Evolutionary conservation across 306 rosid species (phyloP).

Genomic region (Datisca glomerata): DNA sequence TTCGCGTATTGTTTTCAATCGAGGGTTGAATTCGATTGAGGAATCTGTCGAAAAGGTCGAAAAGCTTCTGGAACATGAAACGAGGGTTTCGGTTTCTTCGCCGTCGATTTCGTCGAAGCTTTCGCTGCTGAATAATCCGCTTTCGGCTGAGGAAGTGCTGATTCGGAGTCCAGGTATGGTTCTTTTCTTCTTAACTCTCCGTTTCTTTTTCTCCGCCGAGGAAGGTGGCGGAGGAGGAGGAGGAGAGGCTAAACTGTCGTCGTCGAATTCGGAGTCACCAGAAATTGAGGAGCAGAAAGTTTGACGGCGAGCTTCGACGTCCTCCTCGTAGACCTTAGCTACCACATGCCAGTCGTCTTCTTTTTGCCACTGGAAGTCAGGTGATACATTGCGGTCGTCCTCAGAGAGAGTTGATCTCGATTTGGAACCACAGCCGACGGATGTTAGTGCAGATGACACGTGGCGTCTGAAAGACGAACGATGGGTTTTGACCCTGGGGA

Average conservation of each 20-base stretch:
- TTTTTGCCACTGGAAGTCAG: conserved; percentile 21
- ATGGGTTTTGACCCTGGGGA: conserved; percentile 14
- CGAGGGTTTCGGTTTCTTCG: conserved; percentile 47
- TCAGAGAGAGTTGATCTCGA: conserved; percentile 32
- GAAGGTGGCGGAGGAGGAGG: conserved; percentile 18
- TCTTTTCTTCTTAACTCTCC: conserved; percentile 21
- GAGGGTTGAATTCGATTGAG: conserved; percentile 14
- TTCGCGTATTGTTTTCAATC: conserved; percentile 24
- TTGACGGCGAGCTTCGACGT: conserved; percentile 25
- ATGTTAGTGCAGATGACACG: conserved; percentile 27
- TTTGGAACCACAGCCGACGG: conserved; percentile 21
- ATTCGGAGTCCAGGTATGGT: conserved; percentile 17
- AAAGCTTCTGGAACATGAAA: conserved; percentile 43
- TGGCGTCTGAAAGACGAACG: conserved; percentile 29
- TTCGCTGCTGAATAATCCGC: conserved; percentile 38
- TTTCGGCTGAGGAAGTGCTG: conserved; percentile 48
- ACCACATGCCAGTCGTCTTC: conserved; percentile 44
- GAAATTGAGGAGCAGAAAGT: conserved; percentile 34
- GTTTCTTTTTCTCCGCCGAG: conserved; percentile 17
- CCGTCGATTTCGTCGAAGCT: conserved; percentile 11
- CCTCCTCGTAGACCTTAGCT: conserved; percentile 19
- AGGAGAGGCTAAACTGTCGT: conserved; percentile 10
- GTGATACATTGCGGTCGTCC: conserved; percentile 13
- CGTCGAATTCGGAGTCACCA: conserved; percentile 10
- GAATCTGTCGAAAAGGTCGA: conserved; percentile 23